phyloP scores from a whole-genome alignment of 352 stramenopile genomes.

The Globisporangium rhizosaccharum region DNA sequence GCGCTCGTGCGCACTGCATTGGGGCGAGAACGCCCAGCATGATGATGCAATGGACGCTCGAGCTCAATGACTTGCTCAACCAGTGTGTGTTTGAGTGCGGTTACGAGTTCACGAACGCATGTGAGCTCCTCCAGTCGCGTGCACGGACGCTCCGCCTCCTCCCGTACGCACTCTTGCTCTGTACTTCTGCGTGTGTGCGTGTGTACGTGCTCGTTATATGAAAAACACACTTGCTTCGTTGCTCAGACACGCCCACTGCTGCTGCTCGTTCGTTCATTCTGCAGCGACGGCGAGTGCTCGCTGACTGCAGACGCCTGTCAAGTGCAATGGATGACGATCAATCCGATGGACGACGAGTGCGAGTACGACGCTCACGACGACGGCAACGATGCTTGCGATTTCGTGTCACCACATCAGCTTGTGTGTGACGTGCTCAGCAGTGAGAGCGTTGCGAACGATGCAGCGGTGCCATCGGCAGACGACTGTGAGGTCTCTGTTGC shows the following conservation, averaged over 20 bases:
- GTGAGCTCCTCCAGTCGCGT: conserved; percentile 31
- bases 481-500: no score
- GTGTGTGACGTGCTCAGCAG: not conserved
- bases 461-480: no score
- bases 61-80: conserved; percentile 61
- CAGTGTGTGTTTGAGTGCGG: conserved; percentile 70
- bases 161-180: conserved; percentile 17
- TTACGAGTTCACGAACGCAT: conserved; percentile 59
- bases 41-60: conserved; percentile 56
- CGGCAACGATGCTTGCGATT: not conserved
- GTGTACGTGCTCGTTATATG: conserved; percentile 7
- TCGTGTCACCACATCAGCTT: not conserved
- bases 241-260: not conserved
- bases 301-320: conserved; percentile 48
- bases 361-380: conserved; percentile 6
- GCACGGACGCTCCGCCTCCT: conserved; percentile 38
- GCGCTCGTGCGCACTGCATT: no score
- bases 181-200: not conserved
- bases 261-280: not conserved
- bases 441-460: not conserved
- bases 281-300: conserved; percentile 16
- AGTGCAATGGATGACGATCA: conserved; percentile 66
- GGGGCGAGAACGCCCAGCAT: not conserved
- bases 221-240: not conserved
- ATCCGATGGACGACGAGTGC: conserved; percentile 39